Conservation (phyloP, 345 rosid genomes). For the Hirschfeldia incana region DNA sequence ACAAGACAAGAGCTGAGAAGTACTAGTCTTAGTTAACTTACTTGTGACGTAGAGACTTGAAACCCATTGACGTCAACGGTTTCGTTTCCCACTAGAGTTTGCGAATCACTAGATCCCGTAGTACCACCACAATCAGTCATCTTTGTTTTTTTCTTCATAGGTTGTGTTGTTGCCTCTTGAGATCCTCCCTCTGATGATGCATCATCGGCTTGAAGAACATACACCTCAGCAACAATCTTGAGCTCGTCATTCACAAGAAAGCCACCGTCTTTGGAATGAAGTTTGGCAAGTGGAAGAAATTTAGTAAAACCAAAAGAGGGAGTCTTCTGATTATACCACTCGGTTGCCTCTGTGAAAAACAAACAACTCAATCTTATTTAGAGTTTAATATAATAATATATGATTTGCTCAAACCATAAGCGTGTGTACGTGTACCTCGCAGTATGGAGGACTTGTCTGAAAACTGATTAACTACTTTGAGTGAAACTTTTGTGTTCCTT, state of each 20-base stretch:
- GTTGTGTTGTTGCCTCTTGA: not conserved
- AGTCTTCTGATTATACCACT: not conserved
- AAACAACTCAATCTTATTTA: not conserved
- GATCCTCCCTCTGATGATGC: not conserved
- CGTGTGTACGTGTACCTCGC: not conserved
- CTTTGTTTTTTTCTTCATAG: not conserved
- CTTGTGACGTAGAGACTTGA: not conserved
- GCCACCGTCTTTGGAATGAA: not conserved
- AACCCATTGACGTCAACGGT: not conserved
- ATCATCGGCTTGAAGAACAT: not conserved
- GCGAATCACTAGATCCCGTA: not conserved
- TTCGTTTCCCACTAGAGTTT: not conserved
- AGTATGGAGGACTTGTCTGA: not conserved
- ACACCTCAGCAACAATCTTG: not conserved
- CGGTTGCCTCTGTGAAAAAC: not conserved
- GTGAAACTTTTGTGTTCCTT: not conserved
- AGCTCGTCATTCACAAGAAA: not conserved
- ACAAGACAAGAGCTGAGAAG: no score
- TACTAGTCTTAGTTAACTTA: not conserved
- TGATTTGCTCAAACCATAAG: not conserved
- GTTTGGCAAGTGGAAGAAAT: not conserved
- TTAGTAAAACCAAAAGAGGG: not conserved
- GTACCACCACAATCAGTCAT: not conserved
- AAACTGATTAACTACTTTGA: not conserved
- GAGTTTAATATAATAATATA: no score